Evolutionary conservation across 768 basidiomycete species (phyloP), one percentile per base, ranked within the genome.

Genomic region (Kwoniella mangroviensis): DNA sequence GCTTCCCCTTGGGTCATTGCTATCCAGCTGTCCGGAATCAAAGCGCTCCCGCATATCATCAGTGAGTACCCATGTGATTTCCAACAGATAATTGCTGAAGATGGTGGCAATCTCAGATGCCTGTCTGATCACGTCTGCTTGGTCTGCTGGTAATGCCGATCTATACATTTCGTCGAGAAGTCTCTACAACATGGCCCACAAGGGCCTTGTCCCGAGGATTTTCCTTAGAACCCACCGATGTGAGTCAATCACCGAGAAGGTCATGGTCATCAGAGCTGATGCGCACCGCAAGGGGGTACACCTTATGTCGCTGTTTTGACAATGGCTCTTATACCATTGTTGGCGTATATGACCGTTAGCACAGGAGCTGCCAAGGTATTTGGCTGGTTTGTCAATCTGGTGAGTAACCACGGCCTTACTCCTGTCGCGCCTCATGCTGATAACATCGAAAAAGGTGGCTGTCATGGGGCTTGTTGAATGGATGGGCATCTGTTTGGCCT

Each of bases 1-100:
- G 81, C 89, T 63, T 92, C 91, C 3, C 93, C 93, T 2, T 95
- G 92, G 83, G 92, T 94, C 65, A 90, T 94, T 72, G 92, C 92
- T 21, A 75, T 94, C 73, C 86, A 84, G 55, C 86, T 87, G 51
- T 90, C 91, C 0, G 90, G 92, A 12, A 87, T 92, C 79, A 89
- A 87, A 84, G 88, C 75, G 43, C 72, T 81, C 43, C 81, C 78
- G 3, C 69, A 73, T 53, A 68, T 78, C 65, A 75, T 78, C 76
- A 78, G 82, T 68, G 81, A 76, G 55, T 69, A 21, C 1, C 4
- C 13, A 6, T 21, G 15, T 10, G 4, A 1, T 11, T 4, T 2
- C 10, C 7, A 12, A 24, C 5, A 5, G 24, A 21, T 7, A 21
- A 51, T 19, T 3, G 61, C 42, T 40, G 12, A 34, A 34, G 34